A percentile compares a stretch with the other conserved stretches of the same genome.
phyloP scores from a whole-genome alignment of 192 early-diverging fungal genomes.

The Piromyces finnis region DNA sequence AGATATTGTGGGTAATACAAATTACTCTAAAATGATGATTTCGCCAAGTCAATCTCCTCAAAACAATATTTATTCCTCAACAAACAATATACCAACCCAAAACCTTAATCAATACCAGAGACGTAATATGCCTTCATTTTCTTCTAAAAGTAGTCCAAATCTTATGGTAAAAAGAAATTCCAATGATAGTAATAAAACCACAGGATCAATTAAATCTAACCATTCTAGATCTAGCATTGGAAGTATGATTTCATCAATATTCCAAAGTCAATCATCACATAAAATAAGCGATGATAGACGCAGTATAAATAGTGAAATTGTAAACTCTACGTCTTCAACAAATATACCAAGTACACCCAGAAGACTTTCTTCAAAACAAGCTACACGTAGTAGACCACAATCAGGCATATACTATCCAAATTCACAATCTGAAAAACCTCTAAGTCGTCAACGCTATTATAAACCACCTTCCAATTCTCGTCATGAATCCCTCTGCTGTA shows the following conservation, averaged over 20 bases:
- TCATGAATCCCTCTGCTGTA: not conserved
- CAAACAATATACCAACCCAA: not conserved
- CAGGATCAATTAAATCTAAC: not conserved
- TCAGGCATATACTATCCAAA: not conserved
- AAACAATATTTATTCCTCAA: not conserved
- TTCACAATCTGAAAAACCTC: not conserved
- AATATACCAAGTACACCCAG: not conserved
- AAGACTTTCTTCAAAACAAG: not conserved
- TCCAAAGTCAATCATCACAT: not conserved
- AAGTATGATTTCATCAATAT: not conserved
- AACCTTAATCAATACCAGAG: not conserved
- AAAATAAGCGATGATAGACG: not conserved
- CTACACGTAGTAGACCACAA: not conserved
- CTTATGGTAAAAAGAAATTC: not conserved
- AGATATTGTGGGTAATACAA: too few species aligned
- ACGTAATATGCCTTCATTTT: not conserved
- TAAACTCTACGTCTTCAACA: not conserved
- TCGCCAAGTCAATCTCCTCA: not conserved
- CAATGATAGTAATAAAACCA: not conserved
- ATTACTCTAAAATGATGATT: not conserved
- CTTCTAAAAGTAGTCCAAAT: not conserved
- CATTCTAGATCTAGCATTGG: not conserved
- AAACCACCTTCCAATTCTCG: not conserved
- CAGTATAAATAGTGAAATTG: not conserved
- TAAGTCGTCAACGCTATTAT: not conserved